Percentiles rank a stretch among this genome's conserved stretches.
phyloP scores from a whole-genome alignment of 257 asterid species.

The Nicotiana noctiflora region DNA sequence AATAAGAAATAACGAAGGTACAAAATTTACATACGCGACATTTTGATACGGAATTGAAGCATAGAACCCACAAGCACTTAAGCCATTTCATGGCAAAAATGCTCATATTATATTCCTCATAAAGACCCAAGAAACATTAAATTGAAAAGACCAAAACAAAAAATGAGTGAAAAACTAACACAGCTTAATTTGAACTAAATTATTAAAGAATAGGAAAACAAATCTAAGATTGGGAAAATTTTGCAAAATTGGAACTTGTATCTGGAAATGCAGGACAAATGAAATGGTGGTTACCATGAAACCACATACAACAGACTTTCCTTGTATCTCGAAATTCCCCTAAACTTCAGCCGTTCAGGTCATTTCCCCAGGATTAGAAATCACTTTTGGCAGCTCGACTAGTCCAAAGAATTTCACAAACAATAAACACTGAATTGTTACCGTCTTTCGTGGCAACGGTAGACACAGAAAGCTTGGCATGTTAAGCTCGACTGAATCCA shows the following conservation, averaged over 20 bases:
- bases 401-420: background rate
- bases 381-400: slow-evolving; percentile 5
- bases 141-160: background rate
- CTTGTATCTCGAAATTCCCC: background rate
- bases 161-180: background rate
- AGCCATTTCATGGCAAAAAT: background rate
- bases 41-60: background rate
- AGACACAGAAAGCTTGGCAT: background rate
- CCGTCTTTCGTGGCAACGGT: background rate
- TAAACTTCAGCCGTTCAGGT: background rate
- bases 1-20: background rate
- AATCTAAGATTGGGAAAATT: background rate
- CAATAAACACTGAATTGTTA: background rate
- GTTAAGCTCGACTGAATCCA: slow-evolving; percentile 4
- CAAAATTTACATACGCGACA: background rate
- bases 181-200: background rate
- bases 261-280: background rate
- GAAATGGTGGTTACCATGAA: background rate
- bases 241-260: slow-evolving; percentile 1
- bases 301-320: background rate
- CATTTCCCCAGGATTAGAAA: background rate
- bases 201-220: slow-evolving; percentile 4
- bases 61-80: background rate
- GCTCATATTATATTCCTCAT: background rate
- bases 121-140: background rate